phyloP scores from a whole-genome alignment of 306 rosid species.

The Hippophae rhamnoides region DNA sequence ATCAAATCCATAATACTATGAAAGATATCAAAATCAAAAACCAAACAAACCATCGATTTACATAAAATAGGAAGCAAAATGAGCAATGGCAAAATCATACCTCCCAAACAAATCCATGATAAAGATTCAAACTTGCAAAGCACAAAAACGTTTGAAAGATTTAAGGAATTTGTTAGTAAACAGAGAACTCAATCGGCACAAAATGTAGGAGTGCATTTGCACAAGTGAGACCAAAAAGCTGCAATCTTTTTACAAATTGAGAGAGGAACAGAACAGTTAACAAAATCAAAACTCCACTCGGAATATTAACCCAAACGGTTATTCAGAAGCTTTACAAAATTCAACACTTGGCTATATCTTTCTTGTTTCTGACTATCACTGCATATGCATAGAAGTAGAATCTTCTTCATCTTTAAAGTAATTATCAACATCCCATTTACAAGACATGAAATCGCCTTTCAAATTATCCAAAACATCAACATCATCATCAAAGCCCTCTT shows the following conservation, averaged over 20 bases:
- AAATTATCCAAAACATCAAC: constrained; percentile 29
- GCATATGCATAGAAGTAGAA: neutral
- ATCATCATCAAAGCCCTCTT: constrained; percentile 6
- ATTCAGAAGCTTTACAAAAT: neutral
- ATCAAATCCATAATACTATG: too few relatives aligned
- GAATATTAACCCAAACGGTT: neutral
- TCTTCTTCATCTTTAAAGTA: constrained; percentile 32
- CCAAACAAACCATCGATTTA: too few relatives aligned
- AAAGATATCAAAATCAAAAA: too few relatives aligned
- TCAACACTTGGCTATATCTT: too few relatives aligned
- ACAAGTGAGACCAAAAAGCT: neutral
- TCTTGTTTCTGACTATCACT: neutral
- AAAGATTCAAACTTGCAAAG: too few relatives aligned
- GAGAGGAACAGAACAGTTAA: neutral
- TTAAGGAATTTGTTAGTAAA: too few relatives aligned
- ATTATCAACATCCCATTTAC: constrained; percentile 66
- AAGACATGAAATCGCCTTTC: constrained; percentile 44
- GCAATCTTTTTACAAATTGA: neutral
- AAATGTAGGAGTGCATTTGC: too few relatives aligned
- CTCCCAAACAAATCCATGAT: too few relatives aligned
- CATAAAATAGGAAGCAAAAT: too few relatives aligned
- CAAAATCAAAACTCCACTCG: constrained; percentile 5
- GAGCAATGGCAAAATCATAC: too few relatives aligned
- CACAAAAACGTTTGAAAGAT: too few relatives aligned
- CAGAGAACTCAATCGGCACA: too few relatives aligned